Conservation (phyloP, 371 early-diverging fungal species). For the Lichtheimia ramosa region DNA sequence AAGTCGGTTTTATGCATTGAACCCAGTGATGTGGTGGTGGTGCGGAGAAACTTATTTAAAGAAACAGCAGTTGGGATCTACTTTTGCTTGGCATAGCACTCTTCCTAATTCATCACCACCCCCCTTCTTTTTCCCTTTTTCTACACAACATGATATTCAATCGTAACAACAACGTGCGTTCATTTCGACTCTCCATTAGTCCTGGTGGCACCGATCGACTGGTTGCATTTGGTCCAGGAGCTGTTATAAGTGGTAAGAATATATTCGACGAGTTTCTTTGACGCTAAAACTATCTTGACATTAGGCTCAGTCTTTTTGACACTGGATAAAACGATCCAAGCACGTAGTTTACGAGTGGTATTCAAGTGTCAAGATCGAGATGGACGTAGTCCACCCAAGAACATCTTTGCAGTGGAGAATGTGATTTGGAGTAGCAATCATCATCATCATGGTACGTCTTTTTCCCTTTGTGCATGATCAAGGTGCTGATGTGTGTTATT, state of each 20-base stretch:
- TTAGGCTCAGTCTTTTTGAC: conserved; percentile 41
- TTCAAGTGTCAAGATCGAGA: conserved; percentile 33
- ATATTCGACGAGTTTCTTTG: not conserved
- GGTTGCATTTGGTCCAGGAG: conserved; percentile 48
- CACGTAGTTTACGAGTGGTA: conserved; percentile 28
- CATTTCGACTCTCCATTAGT: conserved; percentile 27
- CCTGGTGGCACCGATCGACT: conserved; percentile 29
- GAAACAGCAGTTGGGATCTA: too few species aligned
- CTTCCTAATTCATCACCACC: not conserved
- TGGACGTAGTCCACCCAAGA: conserved; percentile 5
- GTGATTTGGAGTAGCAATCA: conserved; percentile 23
- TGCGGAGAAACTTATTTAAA: too few species aligned
- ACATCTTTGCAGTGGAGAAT: conserved; percentile 32
- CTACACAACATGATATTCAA: conserved; percentile 16
- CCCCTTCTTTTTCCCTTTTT: not conserved
- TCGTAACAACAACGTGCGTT: conserved; percentile 16
- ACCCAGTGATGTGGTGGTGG: too few species aligned
- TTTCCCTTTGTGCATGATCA: not conserved
- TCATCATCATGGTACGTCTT: not conserved
- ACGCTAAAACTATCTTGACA: not conserved
- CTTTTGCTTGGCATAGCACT: not conserved
- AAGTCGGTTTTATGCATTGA: too few species aligned
- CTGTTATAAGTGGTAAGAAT: conserved; percentile 41
- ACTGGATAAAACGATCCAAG: conserved; percentile 26
- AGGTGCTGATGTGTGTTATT: not conserved